Evolutionary conservation across 2,329 filamentous ascomycete species (phyloP).

Genomic region (Fonsecaea nubica): DNA sequence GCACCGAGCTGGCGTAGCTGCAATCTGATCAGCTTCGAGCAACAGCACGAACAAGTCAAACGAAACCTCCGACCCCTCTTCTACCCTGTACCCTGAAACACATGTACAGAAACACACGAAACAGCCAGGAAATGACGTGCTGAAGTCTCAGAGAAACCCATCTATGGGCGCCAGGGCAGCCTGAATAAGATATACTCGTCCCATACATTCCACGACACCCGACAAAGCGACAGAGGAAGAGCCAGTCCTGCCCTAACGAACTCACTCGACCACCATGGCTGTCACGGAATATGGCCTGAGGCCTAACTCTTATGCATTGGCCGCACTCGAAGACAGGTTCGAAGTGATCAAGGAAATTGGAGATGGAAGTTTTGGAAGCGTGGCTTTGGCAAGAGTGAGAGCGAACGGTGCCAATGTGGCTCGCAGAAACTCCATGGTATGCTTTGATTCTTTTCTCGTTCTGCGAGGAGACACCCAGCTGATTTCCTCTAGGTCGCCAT

Average conservation of each 20-base stretch:
- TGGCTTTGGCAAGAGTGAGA: slow-evolving; percentile 87
- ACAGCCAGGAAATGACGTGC: slow-evolving; percentile 33
- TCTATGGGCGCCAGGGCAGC: slow-evolving; percentile 27
- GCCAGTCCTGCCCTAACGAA: background rate
- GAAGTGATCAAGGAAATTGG: slow-evolving; percentile 98
- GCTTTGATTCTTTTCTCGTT: background rate
- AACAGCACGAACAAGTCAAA: slow-evolving; percentile 3
- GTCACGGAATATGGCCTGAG: slow-evolving; percentile 75
- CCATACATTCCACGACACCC: slow-evolving; percentile 6
- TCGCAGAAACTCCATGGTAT: slow-evolving; percentile 88
- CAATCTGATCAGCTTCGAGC: slow-evolving; percentile 12
- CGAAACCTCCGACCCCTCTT: slow-evolving; percentile 1
- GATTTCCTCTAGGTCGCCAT: slow-evolving; percentile 77
- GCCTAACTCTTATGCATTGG: slow-evolving; percentile 62
- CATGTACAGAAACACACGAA: slow-evolving; percentile 7
- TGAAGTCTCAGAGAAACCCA: slow-evolving; percentile 16
- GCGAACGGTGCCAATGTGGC: slow-evolving; percentile 88
- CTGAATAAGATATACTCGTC: slow-evolving; percentile 11
- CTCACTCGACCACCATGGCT: slow-evolving; percentile 69
- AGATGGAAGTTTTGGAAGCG: slow-evolving; percentile 97
- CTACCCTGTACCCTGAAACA: slow-evolving; percentile 5
- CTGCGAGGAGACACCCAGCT: slow-evolving; percentile 19
- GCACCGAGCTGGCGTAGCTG: slow-evolving; percentile 5
- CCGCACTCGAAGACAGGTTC: slow-evolving; percentile 88
- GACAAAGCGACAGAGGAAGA: background rate